Percentiles rank a stretch among this genome's conserved stretches.
Evolutionary conservation across 2,329 filamentous ascomycete genomes (phyloP).

Genomic region (Colletotrichum salicis): DNA sequence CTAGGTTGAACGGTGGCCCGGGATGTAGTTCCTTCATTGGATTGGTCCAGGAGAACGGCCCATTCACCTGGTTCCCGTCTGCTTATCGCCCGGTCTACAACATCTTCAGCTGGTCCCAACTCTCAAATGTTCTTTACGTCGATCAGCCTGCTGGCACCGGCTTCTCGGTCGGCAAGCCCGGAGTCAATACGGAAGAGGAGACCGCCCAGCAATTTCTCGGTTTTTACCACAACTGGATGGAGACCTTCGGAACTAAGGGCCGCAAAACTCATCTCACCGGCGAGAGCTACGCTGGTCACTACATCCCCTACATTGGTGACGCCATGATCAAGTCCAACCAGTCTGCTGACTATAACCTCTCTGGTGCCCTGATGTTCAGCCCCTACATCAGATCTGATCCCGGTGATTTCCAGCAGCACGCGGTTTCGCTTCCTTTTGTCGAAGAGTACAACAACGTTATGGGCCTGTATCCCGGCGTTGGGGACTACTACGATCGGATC

Average conservation of each 20-base stretch:
- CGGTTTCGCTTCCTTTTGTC: conserved; percentile 67
- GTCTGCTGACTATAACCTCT: conserved; percentile 73
- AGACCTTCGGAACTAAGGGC: conserved; percentile 75
- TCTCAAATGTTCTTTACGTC: conserved; percentile 50
- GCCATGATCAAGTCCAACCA: conserved; percentile 77
- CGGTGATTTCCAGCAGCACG: conserved; percentile 53
- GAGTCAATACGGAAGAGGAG: conserved; percentile 74
- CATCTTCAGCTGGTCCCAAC: conserved; percentile 52
- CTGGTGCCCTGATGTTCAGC: conserved; percentile 76
- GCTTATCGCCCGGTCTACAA: conserved; percentile 68
- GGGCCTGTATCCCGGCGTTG: conserved; percentile 62
- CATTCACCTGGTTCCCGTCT: conserved; percentile 76
- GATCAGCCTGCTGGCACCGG: conserved; percentile 43
- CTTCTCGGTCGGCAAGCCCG: conserved; percentile 65
- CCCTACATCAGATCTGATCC: conserved; percentile 69
- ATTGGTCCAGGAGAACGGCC: conserved; percentile 80
- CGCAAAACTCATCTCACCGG: conserved; percentile 79
- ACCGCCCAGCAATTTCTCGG: conserved; percentile 76
- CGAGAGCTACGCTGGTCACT: conserved; percentile 76
- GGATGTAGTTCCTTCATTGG: conserved; percentile 73
- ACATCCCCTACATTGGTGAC: conserved; percentile 77
- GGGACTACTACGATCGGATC: conserved; percentile 64
- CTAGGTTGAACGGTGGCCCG: conserved; percentile 48
- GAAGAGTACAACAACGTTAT: conserved; percentile 71
- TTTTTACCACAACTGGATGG: conserved; percentile 82